Base-by-base conservation (phyloP, 257 asterid species). In the Knoxia roxburghii region DNA sequence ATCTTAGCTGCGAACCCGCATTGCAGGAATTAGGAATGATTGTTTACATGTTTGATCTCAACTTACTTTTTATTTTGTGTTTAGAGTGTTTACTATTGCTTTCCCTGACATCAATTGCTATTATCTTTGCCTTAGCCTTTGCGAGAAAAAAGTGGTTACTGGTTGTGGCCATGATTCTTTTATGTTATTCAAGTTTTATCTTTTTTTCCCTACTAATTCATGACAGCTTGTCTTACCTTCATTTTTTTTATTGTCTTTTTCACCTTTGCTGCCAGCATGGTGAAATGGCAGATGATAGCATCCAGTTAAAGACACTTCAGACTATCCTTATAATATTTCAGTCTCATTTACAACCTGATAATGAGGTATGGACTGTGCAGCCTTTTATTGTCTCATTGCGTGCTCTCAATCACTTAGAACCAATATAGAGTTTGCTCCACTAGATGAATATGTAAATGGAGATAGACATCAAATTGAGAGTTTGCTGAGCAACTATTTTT, bases 291-390 rank as follows among this genome's bases (percentile, higher is more conserved):
- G 97, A 93, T 73, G 99, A 93, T 74, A 82, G 85, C 72, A 79
- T 93, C 76, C 99, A 93, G 66, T 90, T 93, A 57, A 93, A 90
- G 85, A 88, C 97, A 72, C 78, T 93, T 76, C 99, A 93, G 73
- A 93, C 99, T 57, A 88, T 93, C 75, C 90, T 93, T 75, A 73
- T 90, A 68, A 79, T 93, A 74, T 90, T 90, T 80, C 99, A 93
- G 70, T 93, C 99, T 69, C 90, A 82, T 68, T 77, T 93, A 61
- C 96, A 77, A 74, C 99, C 99, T 67, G 92, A 93, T 84, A 79
- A 85, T 66, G 97, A 93, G 99, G 99, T 93, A 55, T 45, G 59
- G 68, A 65, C 64, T 64, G 48, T 49, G 53, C 65, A 46, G 30
- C 73, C 73, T 32, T 14, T 20, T 51, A 54, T 59, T 68, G 35